phyloP scores from a whole-genome alignment of 306 rosid species.

The Ochetophila trinervis region DNA sequence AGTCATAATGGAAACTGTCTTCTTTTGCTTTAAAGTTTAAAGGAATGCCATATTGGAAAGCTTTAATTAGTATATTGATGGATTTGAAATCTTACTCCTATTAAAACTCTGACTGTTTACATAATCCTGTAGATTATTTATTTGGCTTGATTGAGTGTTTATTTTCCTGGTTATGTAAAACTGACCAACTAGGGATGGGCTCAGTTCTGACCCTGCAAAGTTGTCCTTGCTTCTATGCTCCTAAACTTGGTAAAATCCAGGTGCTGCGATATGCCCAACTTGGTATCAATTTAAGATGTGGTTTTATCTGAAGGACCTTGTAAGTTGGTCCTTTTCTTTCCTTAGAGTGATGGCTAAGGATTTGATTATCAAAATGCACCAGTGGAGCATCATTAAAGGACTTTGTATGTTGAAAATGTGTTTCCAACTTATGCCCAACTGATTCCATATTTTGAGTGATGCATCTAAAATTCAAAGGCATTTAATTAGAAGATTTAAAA shows the following conservation, averaged over 20 bases:
- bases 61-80: conserved; percentile 11
- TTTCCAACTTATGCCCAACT: background rate
- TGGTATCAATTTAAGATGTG: background rate
- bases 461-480: background rate
- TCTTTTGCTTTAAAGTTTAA: too few relatives aligned
- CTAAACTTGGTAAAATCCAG: background rate
- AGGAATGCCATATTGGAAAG: background rate
- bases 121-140: conserved; percentile 12
- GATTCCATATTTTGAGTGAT: background rate
- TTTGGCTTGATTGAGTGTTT: background rate
- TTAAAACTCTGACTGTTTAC: conserved; percentile 21
- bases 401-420: background rate
- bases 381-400: background rate
- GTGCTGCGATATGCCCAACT: background rate
- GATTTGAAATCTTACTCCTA: conserved; percentile 1
- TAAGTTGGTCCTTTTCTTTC: conserved; percentile 6
- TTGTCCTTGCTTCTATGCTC: background rate
- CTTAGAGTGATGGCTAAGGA: background rate
- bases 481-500: conserved; percentile 8
- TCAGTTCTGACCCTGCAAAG: background rate
- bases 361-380: background rate
- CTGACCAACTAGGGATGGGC: background rate
- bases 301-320: background rate
- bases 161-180: background rate
- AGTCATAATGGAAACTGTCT: background rate